Conservation (phyloP, 78 protist species). For the Creolimax fragrantissima region DNA sequence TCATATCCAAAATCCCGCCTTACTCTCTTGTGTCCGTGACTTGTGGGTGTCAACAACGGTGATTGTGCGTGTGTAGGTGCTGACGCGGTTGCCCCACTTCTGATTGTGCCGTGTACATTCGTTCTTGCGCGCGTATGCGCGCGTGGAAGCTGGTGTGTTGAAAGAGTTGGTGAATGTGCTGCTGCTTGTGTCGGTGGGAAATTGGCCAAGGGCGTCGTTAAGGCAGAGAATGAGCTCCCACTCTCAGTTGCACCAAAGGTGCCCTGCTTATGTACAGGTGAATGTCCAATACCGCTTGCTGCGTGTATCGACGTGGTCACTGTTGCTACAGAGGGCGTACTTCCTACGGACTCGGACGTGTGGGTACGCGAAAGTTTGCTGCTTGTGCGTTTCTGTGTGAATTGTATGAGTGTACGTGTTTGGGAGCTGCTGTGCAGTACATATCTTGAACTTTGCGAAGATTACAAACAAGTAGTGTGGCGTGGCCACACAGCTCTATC, state of each 20-base stretch:
- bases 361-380: neutral
- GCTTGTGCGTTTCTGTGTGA: neutral
- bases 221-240: neutral
- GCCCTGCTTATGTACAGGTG: neutral
- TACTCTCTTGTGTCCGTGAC: neutral
- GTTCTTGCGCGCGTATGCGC: neutral
- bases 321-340: neutral
- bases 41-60: neutral
- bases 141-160: neutral
- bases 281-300: neutral
- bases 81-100: neutral
- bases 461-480: no score
- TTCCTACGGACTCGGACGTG: neutral
- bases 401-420: neutral
- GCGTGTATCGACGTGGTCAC: neutral
- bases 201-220: neutral
- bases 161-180: neutral
- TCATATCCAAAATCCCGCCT: neutral
- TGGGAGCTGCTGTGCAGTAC: no score
- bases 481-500: no score
- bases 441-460: no score
- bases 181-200: neutral
- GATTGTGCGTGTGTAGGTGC: no score
- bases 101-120: neutral
- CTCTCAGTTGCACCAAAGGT: neutral